Percentiles rank a stretch among this genome's conserved stretches.
Conservation (phyloP, 495 filamentous ascomycete species). For the Aspergillus sclerotiicarbonarius region DNA sequence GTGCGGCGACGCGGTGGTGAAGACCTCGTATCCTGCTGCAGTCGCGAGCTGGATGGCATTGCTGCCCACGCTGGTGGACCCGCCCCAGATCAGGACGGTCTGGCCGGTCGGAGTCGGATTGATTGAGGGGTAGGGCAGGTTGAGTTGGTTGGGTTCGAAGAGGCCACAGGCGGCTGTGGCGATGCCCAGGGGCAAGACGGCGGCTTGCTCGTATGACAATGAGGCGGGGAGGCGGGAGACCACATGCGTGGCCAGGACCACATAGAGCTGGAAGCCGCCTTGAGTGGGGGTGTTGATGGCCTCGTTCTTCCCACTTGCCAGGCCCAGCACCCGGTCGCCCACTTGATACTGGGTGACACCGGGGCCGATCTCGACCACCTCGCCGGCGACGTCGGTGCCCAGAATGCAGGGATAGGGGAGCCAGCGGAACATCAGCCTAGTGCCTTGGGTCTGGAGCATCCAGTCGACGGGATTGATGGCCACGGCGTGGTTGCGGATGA, state of each 20-base stretch:
- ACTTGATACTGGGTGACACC: conserved; percentile 41
- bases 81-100: conserved; percentile 59
- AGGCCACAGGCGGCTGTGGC: conserved; percentile 54
- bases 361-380: conserved; percentile 46
- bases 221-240: conserved; percentile 44
- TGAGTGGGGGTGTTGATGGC: conserved; percentile 20
- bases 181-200: conserved; percentile 53
- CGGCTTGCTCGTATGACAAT: conserved; percentile 45
- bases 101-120: conserved; percentile 32
- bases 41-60: conserved; percentile 57
- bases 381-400: conserved; percentile 55
- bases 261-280: conserved; percentile 50
- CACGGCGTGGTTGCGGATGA: conserved; percentile 32
- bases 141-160: conserved; percentile 43
- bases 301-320: conserved; percentile 4
- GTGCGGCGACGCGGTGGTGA: conserved; percentile 47
- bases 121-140: conserved; percentile 32
- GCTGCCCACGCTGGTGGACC: conserved; percentile 54
- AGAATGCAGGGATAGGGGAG: conserved; percentile 45
- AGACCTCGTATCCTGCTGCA: conserved; percentile 52
- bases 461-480: conserved; percentile 47
- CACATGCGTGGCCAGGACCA: conserved; percentile 31
- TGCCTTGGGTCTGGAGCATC: conserved; percentile 28
- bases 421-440: not conserved
- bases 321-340: conserved; percentile 33